Evolutionary conservation across 306 rosid genomes (phyloP).

Genomic region (Acacia acuminata): DNA sequence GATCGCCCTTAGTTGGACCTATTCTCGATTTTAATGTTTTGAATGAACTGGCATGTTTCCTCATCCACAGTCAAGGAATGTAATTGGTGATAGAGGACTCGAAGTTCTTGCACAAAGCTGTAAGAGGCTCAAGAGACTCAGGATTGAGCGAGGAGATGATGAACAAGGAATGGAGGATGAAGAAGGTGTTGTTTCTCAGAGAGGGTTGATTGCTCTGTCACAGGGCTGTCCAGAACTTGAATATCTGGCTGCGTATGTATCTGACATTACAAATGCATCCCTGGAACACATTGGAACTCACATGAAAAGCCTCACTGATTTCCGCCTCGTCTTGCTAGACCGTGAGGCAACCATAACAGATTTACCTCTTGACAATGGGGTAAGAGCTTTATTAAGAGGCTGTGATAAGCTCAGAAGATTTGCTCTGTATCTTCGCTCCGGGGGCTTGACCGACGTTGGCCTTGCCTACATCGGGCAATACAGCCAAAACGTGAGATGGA

Average conservation of each 20-base stretch:
- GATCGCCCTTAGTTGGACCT: slow-evolving; percentile 24
- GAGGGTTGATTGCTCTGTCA: slow-evolving; percentile 86
- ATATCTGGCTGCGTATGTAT: slow-evolving; percentile 86
- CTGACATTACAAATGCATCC: slow-evolving; percentile 78
- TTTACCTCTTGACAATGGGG: slow-evolving; percentile 96
- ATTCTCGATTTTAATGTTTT: slow-evolving; percentile 17
- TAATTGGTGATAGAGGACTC: slow-evolving; percentile 92
- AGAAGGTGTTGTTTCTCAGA: slow-evolving; percentile 88
- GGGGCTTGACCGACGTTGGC: slow-evolving; percentile 82
- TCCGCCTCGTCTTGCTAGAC: slow-evolving; percentile 90
- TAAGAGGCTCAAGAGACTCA: slow-evolving; percentile 75
- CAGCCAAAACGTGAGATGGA: slow-evolving; percentile 94
- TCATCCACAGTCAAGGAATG: slow-evolving; percentile 82
- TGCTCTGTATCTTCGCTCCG: slow-evolving; percentile 84
- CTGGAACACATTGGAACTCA: slow-evolving; percentile 71
- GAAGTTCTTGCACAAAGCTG: slow-evolving; percentile 83
- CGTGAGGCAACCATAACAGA: slow-evolving; percentile 72
- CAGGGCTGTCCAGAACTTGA: slow-evolving; percentile 90
- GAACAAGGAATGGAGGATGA: slow-evolving; percentile 91
- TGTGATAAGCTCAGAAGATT: slow-evolving; percentile 84
- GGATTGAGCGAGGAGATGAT: slow-evolving; percentile 94
- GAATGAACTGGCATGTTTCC: slow-evolving; percentile 21
- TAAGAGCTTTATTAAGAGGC: slow-evolving; percentile 76
- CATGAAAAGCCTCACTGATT: slow-evolving; percentile 80
- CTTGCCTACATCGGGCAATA: slow-evolving; percentile 76